Conservation (phyloP, 2,329 filamentous ascomycete species). For the Aureobasidium leucospermi region DNA sequence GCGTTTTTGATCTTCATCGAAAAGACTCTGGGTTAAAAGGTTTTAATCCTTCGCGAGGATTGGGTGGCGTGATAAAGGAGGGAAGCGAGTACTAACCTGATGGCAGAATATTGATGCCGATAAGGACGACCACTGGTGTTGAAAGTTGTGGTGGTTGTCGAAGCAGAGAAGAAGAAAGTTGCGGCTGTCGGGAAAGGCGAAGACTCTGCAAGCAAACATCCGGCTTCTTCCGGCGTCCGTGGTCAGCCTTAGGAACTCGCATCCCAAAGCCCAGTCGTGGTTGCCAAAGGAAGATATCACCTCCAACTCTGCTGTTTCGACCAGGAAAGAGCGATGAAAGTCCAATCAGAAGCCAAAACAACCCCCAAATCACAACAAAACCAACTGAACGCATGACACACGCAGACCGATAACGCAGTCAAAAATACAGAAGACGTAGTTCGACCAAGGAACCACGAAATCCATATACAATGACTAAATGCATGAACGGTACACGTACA, state of each 20-base stretch:
- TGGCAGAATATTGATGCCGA: background rate
- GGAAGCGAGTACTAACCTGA: background rate
- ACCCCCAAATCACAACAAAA: constrained; percentile 6
- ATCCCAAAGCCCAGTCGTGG: background rate
- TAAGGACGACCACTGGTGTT: background rate
- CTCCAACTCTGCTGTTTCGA: background rate
- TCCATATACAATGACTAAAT: background rate
- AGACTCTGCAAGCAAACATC: background rate
- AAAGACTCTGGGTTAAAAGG: constrained; percentile 12
- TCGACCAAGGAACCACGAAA: background rate
- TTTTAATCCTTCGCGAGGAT: constrained; percentile 9
- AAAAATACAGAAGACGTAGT: constrained; percentile 7
- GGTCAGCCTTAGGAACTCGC: background rate
- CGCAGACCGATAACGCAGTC: constrained; percentile 3
- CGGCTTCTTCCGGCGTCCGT: background rate
- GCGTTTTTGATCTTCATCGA: constrained; percentile 13
- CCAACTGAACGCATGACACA: constrained; percentile 7
- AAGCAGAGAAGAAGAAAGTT: background rate
- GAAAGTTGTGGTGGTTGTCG: background rate
- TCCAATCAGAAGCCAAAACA: background rate
- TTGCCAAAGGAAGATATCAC: background rate
- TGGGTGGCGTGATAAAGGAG: background rate
- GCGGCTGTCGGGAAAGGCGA: background rate
- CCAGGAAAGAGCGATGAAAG: background rate
- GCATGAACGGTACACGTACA: background rate